Evolutionary conservation across 805 yeast genomes (phyloP), one percentile per base, ranked within the genome.

Genomic region (Schwanniomyces yamadae): DNA sequence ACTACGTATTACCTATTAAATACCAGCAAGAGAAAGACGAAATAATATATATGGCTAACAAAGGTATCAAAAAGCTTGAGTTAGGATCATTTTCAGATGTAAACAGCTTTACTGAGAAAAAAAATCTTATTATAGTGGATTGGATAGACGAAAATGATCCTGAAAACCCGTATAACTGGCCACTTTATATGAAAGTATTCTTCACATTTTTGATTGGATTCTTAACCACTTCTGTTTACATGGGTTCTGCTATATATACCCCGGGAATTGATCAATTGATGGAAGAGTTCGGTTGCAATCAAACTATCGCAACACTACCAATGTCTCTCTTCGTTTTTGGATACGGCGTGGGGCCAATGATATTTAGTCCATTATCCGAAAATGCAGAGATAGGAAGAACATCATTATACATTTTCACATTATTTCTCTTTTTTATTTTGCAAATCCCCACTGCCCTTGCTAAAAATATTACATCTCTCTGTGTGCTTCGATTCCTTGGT

Each of bases 261-360:
- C 80, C 82, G 7, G 69, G 75, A 5, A 57, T 66, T 20, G 59
- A 50, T 12, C 54, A 60, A 11, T 48, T 78, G 19, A 63, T 58
- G 49, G 51, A 50, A 15, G 71, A 73, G 28, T 74, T 75, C 45
- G 41, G 54, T n/a, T 66, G 71, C 4, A 57, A 68, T 9, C 55
- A 53, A 24, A 69, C 64, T 2, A 65, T 63, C 3, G 74, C 76
- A 0, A 55, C 67, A 1, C 53, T 78, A 23, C 75, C 77, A 4
- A 57, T 78, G 46, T 61, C 80, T 1, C 37, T 75, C 26, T 78
- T 70, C 40, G 77, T 77, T 5, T 45, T 75, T 19, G 83, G 81
- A 10, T 76, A 77, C 44, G 82, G 78, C 29, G 34, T 75, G n/a
- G 82, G 82, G 2, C 81, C 82, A 1, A 60, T 77, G 61, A 37